These are phyloP conservation scores for Penicillium ucsense DNA, from an alignment of 495 filamentous ascomycete species.

Conservation along the genomic window DNA sequence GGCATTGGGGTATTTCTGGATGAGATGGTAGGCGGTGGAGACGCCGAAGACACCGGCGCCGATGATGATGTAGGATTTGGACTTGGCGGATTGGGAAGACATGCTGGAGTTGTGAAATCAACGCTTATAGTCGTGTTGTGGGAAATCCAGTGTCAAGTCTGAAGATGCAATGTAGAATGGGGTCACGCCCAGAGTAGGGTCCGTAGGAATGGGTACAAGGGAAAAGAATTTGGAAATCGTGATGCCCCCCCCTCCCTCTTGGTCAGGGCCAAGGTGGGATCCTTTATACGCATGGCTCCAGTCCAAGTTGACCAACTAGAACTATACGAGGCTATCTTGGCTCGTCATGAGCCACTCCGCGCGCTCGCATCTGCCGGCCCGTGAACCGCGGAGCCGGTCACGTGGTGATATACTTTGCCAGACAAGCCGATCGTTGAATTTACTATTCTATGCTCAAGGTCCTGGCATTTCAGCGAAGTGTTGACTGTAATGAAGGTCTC, in stretches of 20 bases:
- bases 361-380: conserved; percentile 1
- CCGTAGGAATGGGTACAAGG: no score
- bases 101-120: conserved; percentile 10
- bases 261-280: no score
- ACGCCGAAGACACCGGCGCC: conserved; percentile 59
- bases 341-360: not conserved
- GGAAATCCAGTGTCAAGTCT: not conserved
- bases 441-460: no score
- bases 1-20: conserved; percentile 37
- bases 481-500: no score
- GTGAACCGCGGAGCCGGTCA: conserved; percentile 9
- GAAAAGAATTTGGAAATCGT: no score
- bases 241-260: no score
- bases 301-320: no score
- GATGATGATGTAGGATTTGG: conserved; percentile 41
- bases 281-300: no score
- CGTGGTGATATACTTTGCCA: conserved; percentile 4
- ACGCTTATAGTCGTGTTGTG: not conserved
- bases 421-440: not conserved
- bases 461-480: no score
- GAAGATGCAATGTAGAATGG: no score
- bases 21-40: conserved; percentile 53
- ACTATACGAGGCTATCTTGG: not conserved
- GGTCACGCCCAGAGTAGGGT: no score
- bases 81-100: conserved; percentile 15